Evolutionary conservation across 768 basidiomycete genomes (phyloP).

Genomic region (Rhodosporidiobolus sp.): DNA sequence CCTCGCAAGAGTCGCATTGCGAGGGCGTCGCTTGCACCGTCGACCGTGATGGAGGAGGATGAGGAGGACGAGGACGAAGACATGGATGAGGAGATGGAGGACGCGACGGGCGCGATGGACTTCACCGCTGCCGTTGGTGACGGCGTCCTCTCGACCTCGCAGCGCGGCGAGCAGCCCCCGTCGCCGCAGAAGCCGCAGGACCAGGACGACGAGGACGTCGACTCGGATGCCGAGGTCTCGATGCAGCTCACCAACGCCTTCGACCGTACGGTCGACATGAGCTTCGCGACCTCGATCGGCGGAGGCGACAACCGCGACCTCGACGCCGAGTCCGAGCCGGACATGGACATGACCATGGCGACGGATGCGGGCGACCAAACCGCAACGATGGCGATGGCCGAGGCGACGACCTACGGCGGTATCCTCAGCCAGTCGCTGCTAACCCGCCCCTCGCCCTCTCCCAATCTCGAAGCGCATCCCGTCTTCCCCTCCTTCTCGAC

Average conservation of each 20-base stretch:
- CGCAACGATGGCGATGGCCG: constrained; percentile 30
- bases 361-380: too few species aligned
- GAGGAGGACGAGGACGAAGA: constrained; percentile 21
- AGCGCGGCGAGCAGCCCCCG: neutral
- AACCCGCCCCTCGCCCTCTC: neutral
- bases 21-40: too few species aligned
- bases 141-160: constrained; percentile 2
- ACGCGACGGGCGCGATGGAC: constrained; percentile 29
- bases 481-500: neutral
- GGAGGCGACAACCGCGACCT: neutral
- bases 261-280: constrained; percentile 23
- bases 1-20: constrained; percentile 29
- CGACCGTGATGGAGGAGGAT: constrained; percentile 20
- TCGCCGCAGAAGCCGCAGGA: neutral
- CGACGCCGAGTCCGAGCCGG: neutral
- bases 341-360: neutral
- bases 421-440: constrained; percentile 15
- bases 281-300: constrained; percentile 4
- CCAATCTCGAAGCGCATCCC: neutral
- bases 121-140: constrained; percentile 31
- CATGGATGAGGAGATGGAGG: constrained; percentile 22
- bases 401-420: constrained; percentile 33
- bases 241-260: constrained; percentile 23
- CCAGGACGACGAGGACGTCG: constrained; percentile 31
- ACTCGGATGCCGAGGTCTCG: constrained; percentile 36